Percentiles rank a stretch among this genome's conserved stretches.
Conservation (phyloP, 306 rosid genomes). For the Vigna mungo region DNA sequence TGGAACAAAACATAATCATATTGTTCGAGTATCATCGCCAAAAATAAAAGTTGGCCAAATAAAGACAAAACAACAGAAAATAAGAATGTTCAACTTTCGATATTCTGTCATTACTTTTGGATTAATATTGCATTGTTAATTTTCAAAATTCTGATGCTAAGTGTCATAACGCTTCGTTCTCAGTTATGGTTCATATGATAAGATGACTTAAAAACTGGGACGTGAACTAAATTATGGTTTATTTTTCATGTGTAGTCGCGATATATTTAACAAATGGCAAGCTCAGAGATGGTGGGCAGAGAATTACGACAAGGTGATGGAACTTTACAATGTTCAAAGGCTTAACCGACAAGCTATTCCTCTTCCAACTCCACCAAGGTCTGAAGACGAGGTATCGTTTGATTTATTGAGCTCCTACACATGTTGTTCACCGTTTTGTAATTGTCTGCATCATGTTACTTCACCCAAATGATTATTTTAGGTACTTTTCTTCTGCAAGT, state of each 20-base stretch:
- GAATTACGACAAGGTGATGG: constrained; percentile 67
- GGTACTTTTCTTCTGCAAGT: neutral
- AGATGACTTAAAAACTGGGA: constrained; percentile 3
- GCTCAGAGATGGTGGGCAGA: constrained; percentile 76
- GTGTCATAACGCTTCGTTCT: constrained; percentile 12
- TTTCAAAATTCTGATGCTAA: constrained; percentile 30
- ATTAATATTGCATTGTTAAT: constrained; percentile 15
- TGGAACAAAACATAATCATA: neutral
- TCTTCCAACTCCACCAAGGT: constrained; percentile 65
- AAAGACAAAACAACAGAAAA: neutral
- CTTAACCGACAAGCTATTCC: constrained; percentile 63
- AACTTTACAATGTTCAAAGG: constrained; percentile 67
- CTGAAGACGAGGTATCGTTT: constrained; percentile 65
- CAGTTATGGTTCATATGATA: constrained; percentile 1
- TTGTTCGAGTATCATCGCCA: neutral
- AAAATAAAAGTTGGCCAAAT: neutral
- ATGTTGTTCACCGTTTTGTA: neutral
- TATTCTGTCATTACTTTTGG: neutral
- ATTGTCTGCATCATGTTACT: neutral
- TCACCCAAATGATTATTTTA: neutral
- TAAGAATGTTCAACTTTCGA: constrained; percentile 11
- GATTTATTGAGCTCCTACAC: constrained; percentile 16
- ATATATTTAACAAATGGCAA: constrained; percentile 67
- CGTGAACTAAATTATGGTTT: constrained; percentile 30
- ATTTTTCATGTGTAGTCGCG: constrained; percentile 53